These are phyloP conservation scores for Adansonia digitata DNA, from an alignment of 345 rosid genomes.

Conservation along the genomic window DNA sequence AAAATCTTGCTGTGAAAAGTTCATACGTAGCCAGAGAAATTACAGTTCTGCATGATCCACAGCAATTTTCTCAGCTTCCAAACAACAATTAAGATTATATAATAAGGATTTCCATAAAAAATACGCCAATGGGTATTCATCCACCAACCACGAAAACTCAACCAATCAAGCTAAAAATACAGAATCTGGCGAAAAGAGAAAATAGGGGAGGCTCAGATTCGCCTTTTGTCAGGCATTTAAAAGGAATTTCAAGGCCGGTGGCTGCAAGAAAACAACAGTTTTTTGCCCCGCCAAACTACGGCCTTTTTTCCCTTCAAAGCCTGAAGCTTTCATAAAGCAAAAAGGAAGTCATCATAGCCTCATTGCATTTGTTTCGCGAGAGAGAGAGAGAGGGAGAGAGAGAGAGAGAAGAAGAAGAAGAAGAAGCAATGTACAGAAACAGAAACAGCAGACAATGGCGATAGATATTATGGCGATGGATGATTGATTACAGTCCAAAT, in stretches of 20 bases:
- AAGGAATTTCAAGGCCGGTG: neutral
- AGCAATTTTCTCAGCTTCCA: too few relatives aligned
- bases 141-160: too few relatives aligned
- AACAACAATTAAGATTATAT: too few relatives aligned
- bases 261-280: conserved; percentile 5
- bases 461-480: neutral
- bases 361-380: conserved; percentile 2
- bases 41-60: too few relatives aligned
- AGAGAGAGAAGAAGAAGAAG: neutral
- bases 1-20: too few relatives aligned
- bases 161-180: neutral
- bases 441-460: neutral
- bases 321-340: neutral
- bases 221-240: conserved; percentile 27
- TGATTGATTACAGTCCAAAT: neutral
- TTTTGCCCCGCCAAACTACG: conserved; percentile 14
- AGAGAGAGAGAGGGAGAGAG: neutral
- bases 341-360: conserved; percentile 34
- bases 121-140: too few relatives aligned
- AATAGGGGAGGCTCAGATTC: conserved; percentile 45
- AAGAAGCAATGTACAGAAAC: too few relatives aligned
- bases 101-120: too few relatives aligned
- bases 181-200: too few relatives aligned
- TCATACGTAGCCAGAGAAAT: too few relatives aligned
- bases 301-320: conserved; percentile 5